These are phyloP conservation scores for Zygotorulaspora danielsina DNA, from an alignment of 805 yeast species.

Conservation along the genomic window DNA sequence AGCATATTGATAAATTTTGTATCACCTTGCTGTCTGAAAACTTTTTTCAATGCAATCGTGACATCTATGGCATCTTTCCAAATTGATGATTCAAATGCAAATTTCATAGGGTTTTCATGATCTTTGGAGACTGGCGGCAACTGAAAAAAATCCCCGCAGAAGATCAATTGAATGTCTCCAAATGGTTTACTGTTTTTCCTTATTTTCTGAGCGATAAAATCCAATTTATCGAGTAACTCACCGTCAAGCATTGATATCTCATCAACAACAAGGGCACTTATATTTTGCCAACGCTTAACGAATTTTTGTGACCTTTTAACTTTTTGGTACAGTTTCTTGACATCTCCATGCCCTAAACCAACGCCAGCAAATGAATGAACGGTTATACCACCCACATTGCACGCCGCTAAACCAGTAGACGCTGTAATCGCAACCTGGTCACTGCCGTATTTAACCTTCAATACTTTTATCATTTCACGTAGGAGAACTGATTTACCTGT, in stretches of 20 bases:
- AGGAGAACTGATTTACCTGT: constrained; percentile 94
- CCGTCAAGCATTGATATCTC: constrained; percentile 82
- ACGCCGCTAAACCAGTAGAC: constrained; percentile 80
- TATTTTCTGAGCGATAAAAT: constrained; percentile 52
- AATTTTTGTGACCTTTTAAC: constrained; percentile 51
- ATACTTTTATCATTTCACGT: constrained; percentile 52
- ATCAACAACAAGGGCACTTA: constrained; percentile 64
- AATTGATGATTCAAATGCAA: constrained; percentile 61
- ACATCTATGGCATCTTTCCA: constrained; percentile 58
- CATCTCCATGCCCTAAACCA: constrained; percentile 61
- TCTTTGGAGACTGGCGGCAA: constrained; percentile 55
- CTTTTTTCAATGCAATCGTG: constrained; percentile 57
- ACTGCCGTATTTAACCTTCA: constrained; percentile 43
- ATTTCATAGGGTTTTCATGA: constrained; percentile 35
- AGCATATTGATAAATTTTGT: constrained; percentile 65
- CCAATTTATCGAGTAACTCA: constrained; percentile 56
- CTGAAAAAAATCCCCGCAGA: constrained; percentile 81
- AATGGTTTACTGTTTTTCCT: constrained; percentile 51
- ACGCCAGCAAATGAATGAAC: constrained; percentile 74
- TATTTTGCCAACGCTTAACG: constrained; percentile 49
- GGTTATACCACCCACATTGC: constrained; percentile 76
- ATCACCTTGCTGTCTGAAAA: constrained; percentile 77
- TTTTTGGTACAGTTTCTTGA: constrained; percentile 44
- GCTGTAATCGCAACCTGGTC: constrained; percentile 72
- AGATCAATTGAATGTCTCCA: constrained; percentile 75